A percentile compares a stretch with the other conserved stretches of the same genome.
phyloP scores from a whole-genome alignment of 768 basidiomycete species.

The Stropharia rugosoannulata region DNA sequence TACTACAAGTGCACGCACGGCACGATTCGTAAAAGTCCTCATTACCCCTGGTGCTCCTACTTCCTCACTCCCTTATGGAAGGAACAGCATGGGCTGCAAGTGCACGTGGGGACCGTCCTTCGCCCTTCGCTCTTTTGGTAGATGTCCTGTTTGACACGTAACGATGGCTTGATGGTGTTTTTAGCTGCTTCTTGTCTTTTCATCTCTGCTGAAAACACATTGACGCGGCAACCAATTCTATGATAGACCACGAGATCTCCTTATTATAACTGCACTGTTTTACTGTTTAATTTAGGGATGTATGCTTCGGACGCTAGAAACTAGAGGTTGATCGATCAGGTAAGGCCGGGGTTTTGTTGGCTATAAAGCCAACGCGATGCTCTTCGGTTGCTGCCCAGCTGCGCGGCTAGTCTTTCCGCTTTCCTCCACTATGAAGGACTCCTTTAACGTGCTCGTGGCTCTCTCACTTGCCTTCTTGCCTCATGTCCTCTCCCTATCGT shows the following conservation, averaged over 20 bases:
- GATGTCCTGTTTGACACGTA: neutral
- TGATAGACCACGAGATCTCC: conserved; percentile 6
- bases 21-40: neutral
- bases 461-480: neutral
- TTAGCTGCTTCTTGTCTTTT: neutral
- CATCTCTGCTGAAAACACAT: neutral
- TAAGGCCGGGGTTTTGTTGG: conserved; percentile 1
- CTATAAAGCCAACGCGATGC: neutral
- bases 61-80: neutral
- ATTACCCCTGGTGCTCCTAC: neutral
- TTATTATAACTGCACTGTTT: conserved; percentile 15
- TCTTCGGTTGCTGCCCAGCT: conserved; percentile 4
- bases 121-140: neutral
- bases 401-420: neutral
- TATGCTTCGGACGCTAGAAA: conserved; percentile 18
- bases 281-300: conserved; percentile 2
- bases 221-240: neutral
- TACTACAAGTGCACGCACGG: neutral
- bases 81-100: neutral
- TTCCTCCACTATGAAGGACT: conserved; percentile 1
- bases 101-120: neutral
- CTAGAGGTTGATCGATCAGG: conserved; percentile 23
- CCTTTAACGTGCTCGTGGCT: neutral
- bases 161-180: neutral
- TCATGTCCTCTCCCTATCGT: conserved; percentile 27